These are phyloP conservation scores for Rosa multiflora DNA, from an alignment of 306 rosid genomes.

Conservation along the genomic window DNA sequence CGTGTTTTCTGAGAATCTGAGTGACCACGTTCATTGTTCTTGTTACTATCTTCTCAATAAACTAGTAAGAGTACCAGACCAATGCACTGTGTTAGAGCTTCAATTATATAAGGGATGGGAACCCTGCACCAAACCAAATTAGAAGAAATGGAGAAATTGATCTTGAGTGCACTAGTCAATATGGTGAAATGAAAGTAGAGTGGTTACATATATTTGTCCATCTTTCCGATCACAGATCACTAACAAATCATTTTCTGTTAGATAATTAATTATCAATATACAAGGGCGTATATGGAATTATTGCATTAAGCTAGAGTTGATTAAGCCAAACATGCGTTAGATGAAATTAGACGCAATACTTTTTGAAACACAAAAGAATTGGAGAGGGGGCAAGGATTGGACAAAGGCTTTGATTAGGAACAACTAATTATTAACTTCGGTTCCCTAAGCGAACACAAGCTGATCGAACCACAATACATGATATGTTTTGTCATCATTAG, in stretches of 20 bases:
- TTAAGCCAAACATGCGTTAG: neutral
- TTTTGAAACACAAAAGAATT: neutral
- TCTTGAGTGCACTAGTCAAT: neutral
- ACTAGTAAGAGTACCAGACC: neutral
- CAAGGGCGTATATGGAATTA: neutral
- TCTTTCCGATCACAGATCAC: neutral
- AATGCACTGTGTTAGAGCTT: no score
- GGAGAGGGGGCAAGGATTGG: neutral
- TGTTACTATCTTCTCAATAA: neutral
- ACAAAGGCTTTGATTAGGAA: neutral
- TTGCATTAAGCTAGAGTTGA: neutral
- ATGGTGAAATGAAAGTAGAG: neutral
- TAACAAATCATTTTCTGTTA: neutral
- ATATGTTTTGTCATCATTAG: conserved; percentile 4
- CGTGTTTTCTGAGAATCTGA: neutral
- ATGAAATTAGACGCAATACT: neutral
- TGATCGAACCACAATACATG: neutral
- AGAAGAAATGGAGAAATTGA: neutral
- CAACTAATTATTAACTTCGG: neutral
- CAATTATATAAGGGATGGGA: neutral
- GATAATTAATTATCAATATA: neutral
- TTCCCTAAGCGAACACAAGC: neutral
- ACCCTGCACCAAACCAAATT: neutral
- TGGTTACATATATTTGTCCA: neutral
- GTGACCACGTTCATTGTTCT: neutral